phyloP scores from a whole-genome alignment of 305 asterid genomes.

The Andrographis paniculata region DNA sequence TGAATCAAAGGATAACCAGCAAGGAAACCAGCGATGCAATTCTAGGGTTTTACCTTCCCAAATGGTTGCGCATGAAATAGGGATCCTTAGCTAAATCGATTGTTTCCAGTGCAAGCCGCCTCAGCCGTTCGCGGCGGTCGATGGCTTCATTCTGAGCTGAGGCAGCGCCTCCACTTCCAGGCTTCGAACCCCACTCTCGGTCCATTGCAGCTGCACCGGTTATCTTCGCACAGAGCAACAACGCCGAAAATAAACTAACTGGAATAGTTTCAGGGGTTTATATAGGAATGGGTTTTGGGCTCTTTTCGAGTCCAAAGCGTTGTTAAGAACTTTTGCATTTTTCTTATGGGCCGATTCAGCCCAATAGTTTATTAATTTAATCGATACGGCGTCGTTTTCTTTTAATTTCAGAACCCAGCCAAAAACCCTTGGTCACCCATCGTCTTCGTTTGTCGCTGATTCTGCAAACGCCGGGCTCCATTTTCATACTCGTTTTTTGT shows the following conservation, averaged over 20 bases:
- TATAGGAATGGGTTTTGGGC: too few species aligned
- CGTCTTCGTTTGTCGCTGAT: constrained; percentile 3
- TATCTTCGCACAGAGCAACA: neutral
- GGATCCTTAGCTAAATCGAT: constrained; percentile 94
- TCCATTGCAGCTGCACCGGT: constrained; percentile 36
- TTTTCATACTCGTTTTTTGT: neutral
- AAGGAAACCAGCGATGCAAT: neutral
- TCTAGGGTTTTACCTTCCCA: constrained; percentile 62
- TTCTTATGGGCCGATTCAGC: too few species aligned
- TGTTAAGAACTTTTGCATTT: too few species aligned
- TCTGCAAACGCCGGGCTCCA: constrained; percentile 3
- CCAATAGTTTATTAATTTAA: too few species aligned
- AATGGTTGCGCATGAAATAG: constrained; percentile 94
- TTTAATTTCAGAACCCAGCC: neutral
- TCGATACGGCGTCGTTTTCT: too few species aligned
- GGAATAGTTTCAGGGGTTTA: neutral
- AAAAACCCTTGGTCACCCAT: neutral
- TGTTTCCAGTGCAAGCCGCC: constrained; percentile 84
- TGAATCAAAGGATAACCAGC: neutral
- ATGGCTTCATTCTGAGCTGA: constrained; percentile 92
- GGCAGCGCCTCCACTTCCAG: constrained; percentile 98
- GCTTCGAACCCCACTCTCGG: constrained; percentile 98
- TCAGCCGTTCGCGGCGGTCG: constrained; percentile 91
- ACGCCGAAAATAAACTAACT: neutral
- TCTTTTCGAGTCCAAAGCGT: too few species aligned